A percentile compares a stretch with the other conserved stretches of the same genome.
Evolutionary conservation across 495 filamentous ascomycete genomes (phyloP).

Genomic region (Penicillium odoratum): DNA sequence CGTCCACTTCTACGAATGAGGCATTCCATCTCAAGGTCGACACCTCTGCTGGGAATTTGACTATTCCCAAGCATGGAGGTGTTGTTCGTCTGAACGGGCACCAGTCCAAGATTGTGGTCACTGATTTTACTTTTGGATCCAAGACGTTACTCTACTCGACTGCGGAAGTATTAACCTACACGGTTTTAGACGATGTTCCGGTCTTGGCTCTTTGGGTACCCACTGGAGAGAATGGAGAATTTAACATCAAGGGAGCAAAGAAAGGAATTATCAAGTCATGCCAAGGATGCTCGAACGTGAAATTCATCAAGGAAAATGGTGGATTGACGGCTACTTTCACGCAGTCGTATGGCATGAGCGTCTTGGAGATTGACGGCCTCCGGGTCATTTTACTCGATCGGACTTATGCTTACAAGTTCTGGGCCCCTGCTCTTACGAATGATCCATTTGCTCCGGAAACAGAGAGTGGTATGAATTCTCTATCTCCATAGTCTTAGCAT

Average conservation of each 20-base stretch:
- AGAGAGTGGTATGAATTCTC: constrained; percentile 39
- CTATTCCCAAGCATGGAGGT: constrained; percentile 39
- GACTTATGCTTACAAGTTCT: constrained; percentile 53
- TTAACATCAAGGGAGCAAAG: constrained; percentile 48
- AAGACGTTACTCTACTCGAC: constrained; percentile 59
- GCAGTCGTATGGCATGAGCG: constrained; percentile 46
- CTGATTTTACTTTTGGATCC: constrained; percentile 54
- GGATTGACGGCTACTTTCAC: constrained; percentile 42
- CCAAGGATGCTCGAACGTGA: constrained; percentile 37
- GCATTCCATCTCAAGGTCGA: constrained; percentile 53
- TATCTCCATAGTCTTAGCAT: neutral
- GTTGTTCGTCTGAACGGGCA: constrained; percentile 55
- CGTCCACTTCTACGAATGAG: constrained; percentile 45
- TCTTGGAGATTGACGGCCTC: constrained; percentile 47
- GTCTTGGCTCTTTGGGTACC: constrained; percentile 56
- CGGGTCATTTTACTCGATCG: constrained; percentile 53
- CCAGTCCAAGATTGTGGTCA: constrained; percentile 60
- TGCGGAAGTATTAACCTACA: constrained; percentile 57
- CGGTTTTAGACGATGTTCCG: constrained; percentile 46
- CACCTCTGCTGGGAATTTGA: constrained; percentile 54
- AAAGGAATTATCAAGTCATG: constrained; percentile 34
- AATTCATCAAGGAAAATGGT: constrained; percentile 33
- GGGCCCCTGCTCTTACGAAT: constrained; percentile 54
- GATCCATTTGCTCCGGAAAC: constrained; percentile 49
- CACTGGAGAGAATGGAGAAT: constrained; percentile 55